Base-by-base conservation (phyloP, 345 rosid species). In the Erysimum cheiranthoides region DNA sequence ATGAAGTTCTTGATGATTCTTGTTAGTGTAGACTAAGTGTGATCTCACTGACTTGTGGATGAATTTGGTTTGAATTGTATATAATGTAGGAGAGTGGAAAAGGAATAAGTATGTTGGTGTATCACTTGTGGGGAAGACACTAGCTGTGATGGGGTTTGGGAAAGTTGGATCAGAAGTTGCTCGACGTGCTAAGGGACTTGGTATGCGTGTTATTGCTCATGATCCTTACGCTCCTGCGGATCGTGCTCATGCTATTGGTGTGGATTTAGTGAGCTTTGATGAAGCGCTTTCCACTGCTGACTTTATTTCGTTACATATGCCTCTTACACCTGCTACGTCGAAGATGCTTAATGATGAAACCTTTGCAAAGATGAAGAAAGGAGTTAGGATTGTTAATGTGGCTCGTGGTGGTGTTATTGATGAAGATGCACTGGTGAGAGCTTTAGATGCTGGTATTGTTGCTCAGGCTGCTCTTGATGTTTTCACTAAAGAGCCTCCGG, bases 391-490 rank as follows among this genome's bases (percentile, higher is more conserved):
- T 16, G 82, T 89, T 58, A 91, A 91, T 51, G 97, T 91, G 40
- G 94, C 97, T 53, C 94, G 91, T 73, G 92, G 97, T 3, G 94
- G 94, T 46, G 97, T 91, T 59, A 89, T 91, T 49, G 97, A 91
- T 71, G 97, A 91, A 75, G 94, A 87, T 9, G 97, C 92, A 31
- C 77, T 91, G 3, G 89, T 91, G 60, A 86, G 90, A 82, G 94
- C 97, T 12, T 61, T 91, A 76, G 91, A 91, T 84, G 64, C 90
- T 77, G 94, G 94, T n/a, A 80, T 79, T 73, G 97, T 91, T 76
- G 92, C 97, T 69, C 97, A 91, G 84, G 94, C 93, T 14, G 93
- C 93, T 3, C 91, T 91, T 63, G 95, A 87, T 81, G 97, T 91
- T 39, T 89, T 91, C 73, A 82, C 89, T 5, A 82, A 53, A 79